Base-by-base conservation (phyloP, 106 monocot species). In the Iris macrosiphon region DNA sequence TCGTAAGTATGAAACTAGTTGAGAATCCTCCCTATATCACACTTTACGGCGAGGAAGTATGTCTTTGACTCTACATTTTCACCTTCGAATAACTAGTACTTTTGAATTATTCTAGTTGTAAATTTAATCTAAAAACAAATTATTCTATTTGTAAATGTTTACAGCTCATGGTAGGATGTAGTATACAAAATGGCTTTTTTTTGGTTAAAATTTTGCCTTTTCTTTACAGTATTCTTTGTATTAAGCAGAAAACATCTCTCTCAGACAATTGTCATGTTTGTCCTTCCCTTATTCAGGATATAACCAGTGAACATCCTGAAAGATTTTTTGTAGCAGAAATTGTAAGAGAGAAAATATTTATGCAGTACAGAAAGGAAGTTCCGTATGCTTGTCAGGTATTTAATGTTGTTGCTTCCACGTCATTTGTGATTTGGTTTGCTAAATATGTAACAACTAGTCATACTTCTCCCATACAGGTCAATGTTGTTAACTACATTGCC, bases 301-400 rank as follows among this genome's bases (percentile, higher is more conserved):
- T 98, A 53, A 62, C 79, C 38, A 98, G 96, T 45, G 96, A 98
- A 48, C 96, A 98, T 45, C 90, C 96, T 52, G 96, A 98, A 75
- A 90, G 96, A 69, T 98, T 98, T 60, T 98, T 98, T 73, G 74
- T 98, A 28, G 76, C 65, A 21, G 96, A 98, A 75, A 90, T 98
- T 73, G 83, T 98, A n/a, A 82, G 96, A 50, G 96, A 98, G 63
- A 98, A 98, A 44, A 87, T 98, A 12, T 90, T 98, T 60, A 68
- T 91, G 70, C 96, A 90, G 45, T 91, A 98, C 34, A 63, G 86
- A 55, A 75, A 98, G 34, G 96, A 98, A 81, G 63, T 98, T 66
- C 96, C 96, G 17, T 98, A 98, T 87, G 76, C 80, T 21, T 98
- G 96, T 55, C 96, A 98, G 86, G 96, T 98, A 67, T 41, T 45